phyloP scores from a whole-genome alignment of 768 basidiomycete species.

The Steccherinum ochraceum region DNA sequence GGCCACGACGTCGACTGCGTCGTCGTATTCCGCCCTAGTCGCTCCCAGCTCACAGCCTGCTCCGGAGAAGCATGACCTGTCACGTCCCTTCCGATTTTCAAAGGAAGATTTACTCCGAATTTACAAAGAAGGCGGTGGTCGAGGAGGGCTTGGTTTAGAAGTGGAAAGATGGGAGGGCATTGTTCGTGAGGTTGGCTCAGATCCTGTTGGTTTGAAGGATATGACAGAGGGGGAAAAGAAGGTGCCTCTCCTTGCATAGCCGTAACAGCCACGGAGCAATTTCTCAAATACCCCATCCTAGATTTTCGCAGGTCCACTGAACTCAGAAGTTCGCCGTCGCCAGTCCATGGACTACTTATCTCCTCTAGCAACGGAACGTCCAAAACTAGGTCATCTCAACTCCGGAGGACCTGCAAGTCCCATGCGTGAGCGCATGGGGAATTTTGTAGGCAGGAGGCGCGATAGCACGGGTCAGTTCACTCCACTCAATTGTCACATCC shows the following conservation, averaged over 20 bases:
- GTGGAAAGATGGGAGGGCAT: conserved; percentile 89
- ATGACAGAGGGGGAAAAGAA: conserved; percentile 83
- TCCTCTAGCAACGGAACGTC: conserved; percentile 55
- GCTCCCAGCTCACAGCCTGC: conserved; percentile 44
- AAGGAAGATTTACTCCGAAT: conserved; percentile 82
- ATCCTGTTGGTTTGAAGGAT: conserved; percentile 74
- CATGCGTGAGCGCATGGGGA: conserved; percentile 61
- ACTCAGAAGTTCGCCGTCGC: conserved; percentile 84
- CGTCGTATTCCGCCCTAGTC: conserved; percentile 67
- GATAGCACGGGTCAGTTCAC: conserved; percentile 48
- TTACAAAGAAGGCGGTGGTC: conserved; percentile 73
- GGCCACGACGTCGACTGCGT: conserved; percentile 34
- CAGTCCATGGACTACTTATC: conserved; percentile 62
- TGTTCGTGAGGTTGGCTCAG: conserved; percentile 65
- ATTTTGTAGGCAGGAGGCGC: conserved; percentile 51
- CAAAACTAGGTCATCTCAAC: conserved; percentile 46
- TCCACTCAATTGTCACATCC: too few species aligned
- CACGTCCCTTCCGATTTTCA: conserved; percentile 80
- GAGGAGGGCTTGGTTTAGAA: conserved; percentile 71
- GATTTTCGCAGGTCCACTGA: conserved; percentile 78
- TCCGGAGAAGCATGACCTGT: conserved; percentile 53
- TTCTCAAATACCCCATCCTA: conserved; percentile 25
- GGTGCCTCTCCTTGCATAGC: conserved; percentile 38
- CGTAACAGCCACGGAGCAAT: not conserved
- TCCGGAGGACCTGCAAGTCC: conserved; percentile 42